Evolutionary conservation across 306 rosid genomes (phyloP).

Genomic region (Rosa persica): DNA sequence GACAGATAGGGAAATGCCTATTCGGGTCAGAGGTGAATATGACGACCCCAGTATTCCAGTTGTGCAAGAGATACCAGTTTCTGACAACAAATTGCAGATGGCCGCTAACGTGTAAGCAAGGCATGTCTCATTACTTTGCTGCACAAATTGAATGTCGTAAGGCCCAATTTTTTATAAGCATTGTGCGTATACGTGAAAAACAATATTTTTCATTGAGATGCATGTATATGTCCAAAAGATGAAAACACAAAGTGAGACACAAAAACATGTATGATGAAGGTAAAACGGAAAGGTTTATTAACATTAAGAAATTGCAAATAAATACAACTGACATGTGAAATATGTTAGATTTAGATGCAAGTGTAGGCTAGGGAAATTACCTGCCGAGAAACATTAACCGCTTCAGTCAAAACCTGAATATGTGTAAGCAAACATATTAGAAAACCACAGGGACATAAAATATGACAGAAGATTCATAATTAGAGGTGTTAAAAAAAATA

Average conservation of each 20-base stretch:
- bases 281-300: background rate
- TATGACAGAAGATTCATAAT: slow-evolving; percentile 11
- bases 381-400: slow-evolving; percentile 93
- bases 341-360: background rate
- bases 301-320: background rate
- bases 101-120: slow-evolving; percentile 94
- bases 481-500: background rate
- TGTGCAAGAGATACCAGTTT: slow-evolving; percentile 90
- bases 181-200: slow-evolving; percentile 3
- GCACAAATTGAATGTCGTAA: slow-evolving; percentile 45
- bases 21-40: slow-evolving; percentile 77
- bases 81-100: slow-evolving; percentile 88
- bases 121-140: slow-evolving; percentile 93
- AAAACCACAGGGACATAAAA: slow-evolving; percentile 5
- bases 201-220: background rate
- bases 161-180: slow-evolving; percentile 1
- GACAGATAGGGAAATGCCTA: slow-evolving; percentile 81
- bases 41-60: slow-evolving; percentile 85
- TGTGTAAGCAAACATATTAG: slow-evolving; percentile 24
- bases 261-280: background rate
- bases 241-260: background rate
- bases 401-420: slow-evolving; percentile 88
- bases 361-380: slow-evolving; percentile 37
- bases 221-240: background rate
- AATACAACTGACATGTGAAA: background rate